A percentile compares a stretch with the other conserved stretches of the same genome.
These are phyloP conservation scores for Nectriaceae sp. DNA, from an alignment of 2,329 filamentous ascomycete species.

Conservation along the genomic window DNA sequence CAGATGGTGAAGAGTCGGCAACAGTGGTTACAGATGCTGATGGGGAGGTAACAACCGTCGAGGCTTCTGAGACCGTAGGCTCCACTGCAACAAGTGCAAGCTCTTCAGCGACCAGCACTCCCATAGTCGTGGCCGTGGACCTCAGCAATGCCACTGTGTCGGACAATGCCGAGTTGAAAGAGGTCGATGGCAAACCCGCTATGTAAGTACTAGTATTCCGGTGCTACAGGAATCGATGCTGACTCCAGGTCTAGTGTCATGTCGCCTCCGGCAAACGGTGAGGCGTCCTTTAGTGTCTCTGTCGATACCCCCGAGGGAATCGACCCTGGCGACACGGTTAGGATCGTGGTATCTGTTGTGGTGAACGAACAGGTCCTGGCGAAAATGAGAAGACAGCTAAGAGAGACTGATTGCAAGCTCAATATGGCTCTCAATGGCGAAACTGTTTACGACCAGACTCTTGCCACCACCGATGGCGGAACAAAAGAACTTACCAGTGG, in stretches of 20 bases:
- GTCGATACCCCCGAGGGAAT: slow-evolving; percentile 1
- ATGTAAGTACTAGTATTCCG: slow-evolving; percentile 4
- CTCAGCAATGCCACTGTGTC: slow-evolving; percentile 5
- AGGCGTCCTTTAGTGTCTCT: slow-evolving; percentile 8
- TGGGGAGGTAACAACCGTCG: neutral
- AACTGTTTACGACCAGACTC: slow-evolving; percentile 3
- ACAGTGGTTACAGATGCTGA: neutral
- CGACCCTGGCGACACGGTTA: slow-evolving; percentile 1
- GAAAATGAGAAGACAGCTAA: neutral
- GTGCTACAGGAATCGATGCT: neutral
- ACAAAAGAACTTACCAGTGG: slow-evolving; percentile 4
- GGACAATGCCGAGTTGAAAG: slow-evolving; percentile 3
- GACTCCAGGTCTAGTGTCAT: slow-evolving; percentile 2
- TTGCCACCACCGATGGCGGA: slow-evolving; percentile 1
- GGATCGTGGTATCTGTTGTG: slow-evolving; percentile 6
- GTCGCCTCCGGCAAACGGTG: slow-evolving; percentile 4
- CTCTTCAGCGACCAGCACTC: neutral
- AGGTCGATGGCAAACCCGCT: slow-evolving; percentile 5
- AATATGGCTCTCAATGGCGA: slow-evolving; percentile 7
- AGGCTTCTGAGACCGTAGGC: neutral
- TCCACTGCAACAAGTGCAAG: neutral
- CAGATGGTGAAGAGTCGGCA: neutral
- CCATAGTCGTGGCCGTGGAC: neutral
- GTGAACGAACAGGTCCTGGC: neutral
- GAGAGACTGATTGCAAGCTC: slow-evolving; percentile 4